A percentile compares a stretch with the other conserved stretches of the same genome.
phyloP scores from a whole-genome alignment of 1,284 basidiomycete genomes.

The Malassezia caprae region DNA sequence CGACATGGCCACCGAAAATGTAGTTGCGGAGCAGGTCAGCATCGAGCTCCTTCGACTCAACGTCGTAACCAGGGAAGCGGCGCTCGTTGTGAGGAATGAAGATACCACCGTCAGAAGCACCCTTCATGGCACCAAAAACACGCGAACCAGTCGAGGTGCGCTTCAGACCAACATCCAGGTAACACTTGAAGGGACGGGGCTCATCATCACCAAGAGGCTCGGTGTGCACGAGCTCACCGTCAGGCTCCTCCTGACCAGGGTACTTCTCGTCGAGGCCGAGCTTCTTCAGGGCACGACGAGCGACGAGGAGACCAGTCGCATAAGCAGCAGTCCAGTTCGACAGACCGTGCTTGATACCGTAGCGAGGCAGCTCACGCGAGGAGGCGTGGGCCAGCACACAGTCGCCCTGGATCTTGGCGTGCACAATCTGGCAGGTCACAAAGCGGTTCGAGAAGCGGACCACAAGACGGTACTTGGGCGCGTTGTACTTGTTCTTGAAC shows the following conservation, averaged over 20 bases:
- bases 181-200: conserved; percentile 95
- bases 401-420: conserved; percentile 94
- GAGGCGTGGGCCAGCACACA: conserved; percentile 63
- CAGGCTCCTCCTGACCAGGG: conserved; percentile 84
- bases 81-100: conserved; percentile 96
- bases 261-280: conserved; percentile 98
- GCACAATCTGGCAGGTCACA: conserved; percentile 62
- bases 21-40: conserved; percentile 92
- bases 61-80: conserved; percentile 96
- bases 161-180: conserved; percentile 95
- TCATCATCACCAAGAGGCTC: conserved; percentile 84
- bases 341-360: conserved; percentile 95
- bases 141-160: conserved; percentile 96
- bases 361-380: conserved; percentile 84
- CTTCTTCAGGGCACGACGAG: conserved; percentile 88
- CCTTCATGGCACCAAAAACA: conserved; percentile 98
- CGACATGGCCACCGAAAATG: conserved; percentile 94
- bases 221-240: conserved; percentile 71
- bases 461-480: conserved; percentile 94
- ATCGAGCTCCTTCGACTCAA: conserved; percentile 86
- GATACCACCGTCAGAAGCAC: conserved; percentile 94
- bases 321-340: conserved; percentile 99
- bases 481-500: conserved; percentile 99
- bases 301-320: conserved; percentile 89
- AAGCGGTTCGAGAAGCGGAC: conserved; percentile 64